A percentile compares a stretch with the other conserved stretches of the same genome.
phyloP scores from a whole-genome alignment of 106 monocot species.

The Xerophyta viscosa region DNA sequence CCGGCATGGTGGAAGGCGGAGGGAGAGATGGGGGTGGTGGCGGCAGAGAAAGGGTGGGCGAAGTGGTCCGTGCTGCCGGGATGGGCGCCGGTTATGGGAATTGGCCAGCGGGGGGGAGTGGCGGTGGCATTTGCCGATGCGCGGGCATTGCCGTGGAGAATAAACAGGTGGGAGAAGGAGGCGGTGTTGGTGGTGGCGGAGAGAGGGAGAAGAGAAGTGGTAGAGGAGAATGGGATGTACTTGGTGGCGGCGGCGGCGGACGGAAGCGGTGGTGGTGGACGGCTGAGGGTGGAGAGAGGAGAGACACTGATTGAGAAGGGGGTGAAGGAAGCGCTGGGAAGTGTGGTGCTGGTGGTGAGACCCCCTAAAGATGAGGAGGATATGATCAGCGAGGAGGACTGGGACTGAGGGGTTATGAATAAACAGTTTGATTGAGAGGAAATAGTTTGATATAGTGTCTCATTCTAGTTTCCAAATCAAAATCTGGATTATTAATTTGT shows the following conservation, averaged over 20 bases:
- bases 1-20: slow-evolving; percentile 30
- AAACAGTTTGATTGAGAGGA: too few relatives aligned
- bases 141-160: slow-evolving; percentile 54
- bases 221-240: slow-evolving; percentile 38
- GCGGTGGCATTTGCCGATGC: slow-evolving; percentile 51
- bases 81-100: slow-evolving; percentile 48
- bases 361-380: slow-evolving; percentile 57
- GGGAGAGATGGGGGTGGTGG: slow-evolving; percentile 57
- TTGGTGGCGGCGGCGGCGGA: slow-evolving; percentile 27
- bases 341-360: slow-evolving; percentile 66
- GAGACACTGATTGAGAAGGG: slow-evolving; percentile 30
- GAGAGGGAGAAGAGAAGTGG: slow-evolving; percentile 33
- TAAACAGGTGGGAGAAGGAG: slow-evolving; percentile 21
- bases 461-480: too few relatives aligned
- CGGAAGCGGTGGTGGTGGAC: background rate
- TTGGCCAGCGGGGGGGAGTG: slow-evolving; percentile 28
- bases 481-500: too few relatives aligned
- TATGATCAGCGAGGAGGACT: slow-evolving; percentile 40
- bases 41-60: slow-evolving; percentile 58
- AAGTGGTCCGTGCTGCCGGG: slow-evolving; percentile 81
- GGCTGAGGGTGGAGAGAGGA: slow-evolving; percentile 66
- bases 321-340: slow-evolving; percentile 32
- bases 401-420: too few relatives aligned
- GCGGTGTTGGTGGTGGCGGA: slow-evolving; percentile 72
- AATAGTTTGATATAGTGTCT: too few relatives aligned